Percentiles rank a stretch among this genome's conserved stretches.
Evolutionary conservation across 2,329 filamentous ascomycete species (phyloP).

Genomic region (Epichloe aotearoae): DNA sequence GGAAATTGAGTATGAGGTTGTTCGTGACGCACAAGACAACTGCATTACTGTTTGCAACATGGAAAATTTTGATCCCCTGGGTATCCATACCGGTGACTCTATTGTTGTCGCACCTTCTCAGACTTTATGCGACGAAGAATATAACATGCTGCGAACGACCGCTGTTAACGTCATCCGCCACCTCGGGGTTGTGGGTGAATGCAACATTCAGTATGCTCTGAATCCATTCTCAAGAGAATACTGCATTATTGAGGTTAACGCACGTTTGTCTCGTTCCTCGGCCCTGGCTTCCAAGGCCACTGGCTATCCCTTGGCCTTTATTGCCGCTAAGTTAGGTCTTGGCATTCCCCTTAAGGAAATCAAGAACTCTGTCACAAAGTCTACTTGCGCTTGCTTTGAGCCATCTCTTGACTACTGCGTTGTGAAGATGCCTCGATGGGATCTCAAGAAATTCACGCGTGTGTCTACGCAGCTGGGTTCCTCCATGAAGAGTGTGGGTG

Average conservation of each 20-base stretch:
- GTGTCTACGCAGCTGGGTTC: slow-evolving; percentile 93
- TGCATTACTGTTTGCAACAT: slow-evolving; percentile 99
- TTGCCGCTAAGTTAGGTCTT: slow-evolving; percentile 90
- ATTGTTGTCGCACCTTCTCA: slow-evolving; percentile 97
- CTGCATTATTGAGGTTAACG: slow-evolving; percentile 99
- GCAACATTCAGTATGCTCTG: slow-evolving; percentile 96
- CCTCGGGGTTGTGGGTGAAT: slow-evolving; percentile 93
- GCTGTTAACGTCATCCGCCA: slow-evolving; percentile 96
- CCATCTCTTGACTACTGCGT: slow-evolving; percentile 96
- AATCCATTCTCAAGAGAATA: slow-evolving; percentile 94
- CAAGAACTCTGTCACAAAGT: slow-evolving; percentile 88
- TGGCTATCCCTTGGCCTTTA: slow-evolving; percentile 89
- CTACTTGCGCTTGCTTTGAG: slow-evolving; percentile 95
- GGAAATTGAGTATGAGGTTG: slow-evolving; percentile 97
- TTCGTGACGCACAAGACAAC: slow-evolving; percentile 89
- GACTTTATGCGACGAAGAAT: slow-evolving; percentile 92
- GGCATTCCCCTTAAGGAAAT: slow-evolving; percentile 94
- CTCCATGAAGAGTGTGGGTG: slow-evolving; percentile 98
- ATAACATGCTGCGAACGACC: slow-evolving; percentile 96
- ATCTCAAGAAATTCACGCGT: slow-evolving; percentile 95
- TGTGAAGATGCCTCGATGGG: slow-evolving; percentile 98
- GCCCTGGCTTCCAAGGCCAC: slow-evolving; percentile 94
- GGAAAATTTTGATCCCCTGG: slow-evolving; percentile 98
- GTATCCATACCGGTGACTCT: slow-evolving; percentile 95
- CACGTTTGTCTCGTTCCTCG: slow-evolving; percentile 86